Conservation (phyloP, 208 protist species). For the Phytomonas serpens region DNA sequence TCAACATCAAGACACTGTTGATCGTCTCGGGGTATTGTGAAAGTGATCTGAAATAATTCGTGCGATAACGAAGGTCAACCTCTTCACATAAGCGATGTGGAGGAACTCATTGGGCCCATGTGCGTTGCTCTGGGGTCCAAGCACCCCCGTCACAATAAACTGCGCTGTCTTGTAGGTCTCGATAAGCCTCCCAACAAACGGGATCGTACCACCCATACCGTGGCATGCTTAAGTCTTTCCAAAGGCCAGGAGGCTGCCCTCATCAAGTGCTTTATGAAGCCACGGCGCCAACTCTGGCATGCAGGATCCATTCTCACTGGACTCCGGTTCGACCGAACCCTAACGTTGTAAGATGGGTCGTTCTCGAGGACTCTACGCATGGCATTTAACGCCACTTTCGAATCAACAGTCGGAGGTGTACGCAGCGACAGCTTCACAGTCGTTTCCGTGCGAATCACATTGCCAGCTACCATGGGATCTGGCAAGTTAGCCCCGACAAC, state of each 20-base stretch:
- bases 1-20: too few relatives aligned
- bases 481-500: constrained; percentile 93
- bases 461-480: constrained; percentile 67
- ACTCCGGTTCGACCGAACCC: constrained; percentile 56
- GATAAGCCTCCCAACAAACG: constrained; percentile 92
- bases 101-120: constrained; percentile 96
- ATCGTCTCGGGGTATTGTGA: constrained; percentile 43
- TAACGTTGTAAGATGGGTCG: constrained; percentile 89
- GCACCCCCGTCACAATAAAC: constrained; percentile 91
- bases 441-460: constrained; percentile 89
- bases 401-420: constrained; percentile 76
- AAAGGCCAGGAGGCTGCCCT: constrained; percentile 72
- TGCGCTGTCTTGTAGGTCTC: constrained; percentile 88
- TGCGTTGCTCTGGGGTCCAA: constrained; percentile 88
- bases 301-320: constrained; percentile 70
- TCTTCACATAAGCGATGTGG: constrained; percentile 84
- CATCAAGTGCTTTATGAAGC: constrained; percentile 58
- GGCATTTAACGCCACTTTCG: constrained; percentile 26
- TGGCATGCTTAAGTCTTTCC: constrained; percentile 57
- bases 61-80: constrained; percentile 72
- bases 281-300: constrained; percentile 74
- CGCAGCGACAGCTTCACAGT: constrained; percentile 90
- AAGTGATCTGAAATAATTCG: constrained; percentile 75
- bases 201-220: constrained; percentile 89
- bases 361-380: constrained; percentile 69